Evolutionary conservation across 202 grass and related monocot genomes (phyloP), one percentile per base, ranked within the genome.

Genomic region (Hordeum pubiflorum): DNA sequence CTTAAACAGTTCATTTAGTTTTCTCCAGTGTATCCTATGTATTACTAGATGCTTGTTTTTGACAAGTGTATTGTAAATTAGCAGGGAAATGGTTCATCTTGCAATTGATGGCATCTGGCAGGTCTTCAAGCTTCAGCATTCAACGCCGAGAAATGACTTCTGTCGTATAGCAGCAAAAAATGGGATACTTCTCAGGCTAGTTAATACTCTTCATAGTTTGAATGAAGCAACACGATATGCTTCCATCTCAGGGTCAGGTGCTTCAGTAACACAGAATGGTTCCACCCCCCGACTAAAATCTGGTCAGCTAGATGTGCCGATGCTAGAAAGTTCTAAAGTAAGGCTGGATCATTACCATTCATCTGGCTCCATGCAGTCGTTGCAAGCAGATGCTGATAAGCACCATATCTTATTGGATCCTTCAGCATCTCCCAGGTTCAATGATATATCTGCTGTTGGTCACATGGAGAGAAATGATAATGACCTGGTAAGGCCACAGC

Each of bases 41-140:
- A 5, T 33, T 58, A 59, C 85, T 41, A 70, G 61, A 76, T 78
- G 40, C 31, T 74, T 85, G 34, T 75, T 56, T 86, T 11, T 90
- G 58, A 76, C 72, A 80, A 58, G 34, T 64, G 37, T 74, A 74
- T 74, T 90, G 6, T 39, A 59, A 63, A 72, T 87, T 84, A 79
- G 67, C 90, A 99, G 96, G 90, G 92, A 93, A 81, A 93, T 99
- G 96, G 96, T 99, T 72, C 96, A 96, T 89, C 84, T 99, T 74
- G 92, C 96, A 20, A 91, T 99, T 83, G 96, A 99, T 91, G 88
- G 90, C 65, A 96, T 99, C 82, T 99, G 96, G 88, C 96, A 99
- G 83, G 92, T 99, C 14, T 93, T 99, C 75, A 95, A 96, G 58
- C 92, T 99, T 58, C 96, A 96, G 83, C 90, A 91, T 72, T 93